Percentiles rank a stretch among this genome's conserved stretches.
These are phyloP conservation scores for Oryza meyeriana DNA, from an alignment of 176 grass and related monocot species.

Conservation along the genomic window DNA sequence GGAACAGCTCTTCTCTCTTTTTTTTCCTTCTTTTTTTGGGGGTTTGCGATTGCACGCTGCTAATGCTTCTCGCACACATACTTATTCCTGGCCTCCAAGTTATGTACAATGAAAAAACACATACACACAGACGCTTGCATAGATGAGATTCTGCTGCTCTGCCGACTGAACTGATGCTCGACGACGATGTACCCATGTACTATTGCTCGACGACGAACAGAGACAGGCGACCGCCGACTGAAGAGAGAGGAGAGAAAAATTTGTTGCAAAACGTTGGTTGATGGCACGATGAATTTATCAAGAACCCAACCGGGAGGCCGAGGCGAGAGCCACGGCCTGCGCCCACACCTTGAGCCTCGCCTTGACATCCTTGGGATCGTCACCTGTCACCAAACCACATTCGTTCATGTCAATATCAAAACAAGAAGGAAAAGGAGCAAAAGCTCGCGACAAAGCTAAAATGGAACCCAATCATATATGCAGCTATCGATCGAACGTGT, in stretches of 20 bases:
- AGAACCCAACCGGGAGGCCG: conserved; percentile 33
- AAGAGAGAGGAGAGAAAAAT: neutral
- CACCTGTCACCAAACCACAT: conserved; percentile 16
- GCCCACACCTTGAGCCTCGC: conserved; percentile 64
- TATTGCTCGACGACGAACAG: neutral
- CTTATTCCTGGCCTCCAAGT: neutral
- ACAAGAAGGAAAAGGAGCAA: neutral
- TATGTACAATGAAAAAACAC: neutral
- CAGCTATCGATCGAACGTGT: neutral
- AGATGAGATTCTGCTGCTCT: too few relatives aligned
- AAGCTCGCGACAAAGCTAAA: neutral
- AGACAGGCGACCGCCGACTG: neutral
- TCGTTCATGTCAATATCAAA: neutral
- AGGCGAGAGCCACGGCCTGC: conserved; percentile 46
- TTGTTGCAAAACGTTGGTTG: neutral
- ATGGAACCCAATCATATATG: neutral
- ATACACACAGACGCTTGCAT: neutral
- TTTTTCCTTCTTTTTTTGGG: neutral
- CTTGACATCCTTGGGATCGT: conserved; percentile 56
- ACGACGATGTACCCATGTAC: neutral
- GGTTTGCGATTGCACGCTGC: neutral
- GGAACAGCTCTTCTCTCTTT: neutral
- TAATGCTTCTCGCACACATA: neutral
- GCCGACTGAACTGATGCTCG: too few relatives aligned
- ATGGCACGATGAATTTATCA: neutral